phyloP scores from a whole-genome alignment of 2,329 filamentous ascomycete genomes.

The Coniochaeta hoffmannii region DNA sequence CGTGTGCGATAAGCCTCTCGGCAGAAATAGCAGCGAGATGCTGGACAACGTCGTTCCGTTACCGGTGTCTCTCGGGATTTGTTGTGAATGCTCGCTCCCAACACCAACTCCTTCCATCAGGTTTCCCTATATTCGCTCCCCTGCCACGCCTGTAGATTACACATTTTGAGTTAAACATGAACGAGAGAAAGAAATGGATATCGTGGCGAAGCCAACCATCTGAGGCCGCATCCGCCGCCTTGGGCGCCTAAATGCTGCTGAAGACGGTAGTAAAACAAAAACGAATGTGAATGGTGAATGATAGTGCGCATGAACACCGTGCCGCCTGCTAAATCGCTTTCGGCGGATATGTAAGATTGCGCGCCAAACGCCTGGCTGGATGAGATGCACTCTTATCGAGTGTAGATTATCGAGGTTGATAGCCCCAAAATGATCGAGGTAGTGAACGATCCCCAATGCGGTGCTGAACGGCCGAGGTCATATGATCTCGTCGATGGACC shows the following conservation, averaged over 20 bases:
- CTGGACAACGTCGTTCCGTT: background rate
- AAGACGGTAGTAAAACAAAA: background rate
- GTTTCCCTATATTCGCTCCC: background rate
- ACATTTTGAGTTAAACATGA: conserved; percentile 23
- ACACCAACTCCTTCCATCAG: background rate
- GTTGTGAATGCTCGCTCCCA: background rate
- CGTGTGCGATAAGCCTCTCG: background rate
- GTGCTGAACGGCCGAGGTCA: conserved; percentile 23
- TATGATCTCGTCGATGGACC: conserved; percentile 72
- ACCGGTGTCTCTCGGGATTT: background rate
- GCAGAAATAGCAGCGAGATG: background rate
- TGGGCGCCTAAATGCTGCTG: background rate
- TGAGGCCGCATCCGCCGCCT: background rate
- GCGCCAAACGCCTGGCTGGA: background rate
- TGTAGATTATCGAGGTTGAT: no score
- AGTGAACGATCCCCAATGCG: no score
- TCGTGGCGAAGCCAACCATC: background rate
- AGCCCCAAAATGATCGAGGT: no score
- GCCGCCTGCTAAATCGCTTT: background rate
- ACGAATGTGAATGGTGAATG: background rate
- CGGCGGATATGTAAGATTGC: background rate
- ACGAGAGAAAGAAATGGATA: conserved; percentile 3
- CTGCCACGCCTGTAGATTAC: conserved; percentile 19
- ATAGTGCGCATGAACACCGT: background rate
- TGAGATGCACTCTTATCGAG: no score